These are phyloP conservation scores for Naganishia antarctica DNA, from an alignment of 768 basidiomycete species.

Conservation along the genomic window DNA sequence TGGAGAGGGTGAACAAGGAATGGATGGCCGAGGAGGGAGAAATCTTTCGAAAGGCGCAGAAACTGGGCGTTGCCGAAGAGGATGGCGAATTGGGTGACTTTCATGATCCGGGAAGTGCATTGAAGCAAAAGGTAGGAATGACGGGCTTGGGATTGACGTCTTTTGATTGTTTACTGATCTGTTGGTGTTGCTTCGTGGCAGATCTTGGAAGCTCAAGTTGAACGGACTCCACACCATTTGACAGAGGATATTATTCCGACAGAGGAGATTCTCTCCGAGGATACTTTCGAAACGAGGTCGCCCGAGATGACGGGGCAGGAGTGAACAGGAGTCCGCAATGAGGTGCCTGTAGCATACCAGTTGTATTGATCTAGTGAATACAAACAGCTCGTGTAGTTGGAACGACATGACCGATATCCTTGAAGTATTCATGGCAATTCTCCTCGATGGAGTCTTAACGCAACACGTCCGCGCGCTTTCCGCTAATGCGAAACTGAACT, in stretches of 20 bases:
- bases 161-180: not conserved
- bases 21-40: conserved; percentile 95
- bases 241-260: not conserved
- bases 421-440: too few species aligned
- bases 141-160: not conserved
- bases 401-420: too few species aligned
- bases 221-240: conserved; percentile 25
- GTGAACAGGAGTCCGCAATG: not conserved
- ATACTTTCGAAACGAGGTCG: not conserved
- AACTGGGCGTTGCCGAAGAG: conserved; percentile 59
- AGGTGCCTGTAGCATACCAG: not conserved
- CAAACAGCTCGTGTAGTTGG: too few species aligned
- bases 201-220: conserved; percentile 29
- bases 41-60: conserved; percentile 84
- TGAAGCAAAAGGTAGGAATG: conserved; percentile 56
- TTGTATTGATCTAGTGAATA: not conserved
- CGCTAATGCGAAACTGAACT: too few species aligned
- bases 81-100: conserved; percentile 67
- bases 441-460: too few species aligned
- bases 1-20: conserved; percentile 51
- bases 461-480: too few species aligned
- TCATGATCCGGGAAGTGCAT: conserved; percentile 63
- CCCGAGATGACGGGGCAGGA: not conserved
- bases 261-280: too few species aligned
- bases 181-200: too few species aligned